A percentile compares a stretch with the other conserved stretches of the same genome.
These are phyloP conservation scores for Penicillium sp. DNA, from an alignment of 2,329 filamentous ascomycete genomes.

Conservation along the genomic window DNA sequence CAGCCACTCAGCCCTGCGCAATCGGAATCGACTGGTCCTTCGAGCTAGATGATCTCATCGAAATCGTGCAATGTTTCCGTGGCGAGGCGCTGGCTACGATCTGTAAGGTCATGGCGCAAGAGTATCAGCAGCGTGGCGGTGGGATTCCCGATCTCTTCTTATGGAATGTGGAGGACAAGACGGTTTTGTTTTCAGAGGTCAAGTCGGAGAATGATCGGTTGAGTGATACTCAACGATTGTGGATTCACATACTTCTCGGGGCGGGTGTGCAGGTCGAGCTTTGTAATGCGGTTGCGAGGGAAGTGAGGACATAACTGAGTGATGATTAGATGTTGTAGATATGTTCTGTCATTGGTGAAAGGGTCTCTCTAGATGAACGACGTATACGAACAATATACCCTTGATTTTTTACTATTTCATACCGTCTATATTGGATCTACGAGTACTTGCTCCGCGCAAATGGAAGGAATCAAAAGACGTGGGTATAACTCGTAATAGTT, in stretches of 20 bases:
- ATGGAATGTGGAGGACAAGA: constrained; percentile 66
- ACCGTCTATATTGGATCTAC: neutral
- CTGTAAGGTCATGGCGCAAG: constrained; percentile 93
- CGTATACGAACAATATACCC: constrained; percentile 7
- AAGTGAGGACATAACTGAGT: constrained; percentile 46
- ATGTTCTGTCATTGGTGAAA: neutral
- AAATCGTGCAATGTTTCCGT: constrained; percentile 77
- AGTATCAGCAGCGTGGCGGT: constrained; percentile 82
- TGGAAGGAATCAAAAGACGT: constrained; percentile 10
- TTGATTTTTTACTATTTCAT: neutral
- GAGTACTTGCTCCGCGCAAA: constrained; percentile 6
- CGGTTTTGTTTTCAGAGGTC: constrained; percentile 78
- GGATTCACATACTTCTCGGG: constrained; percentile 89
- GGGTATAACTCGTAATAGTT: constrained; percentile 32
- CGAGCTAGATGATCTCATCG: constrained; percentile 73
- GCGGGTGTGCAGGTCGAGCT: constrained; percentile 86
- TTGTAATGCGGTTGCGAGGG: constrained; percentile 65
- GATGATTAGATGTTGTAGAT: neutral
- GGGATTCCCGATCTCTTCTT: constrained; percentile 92
- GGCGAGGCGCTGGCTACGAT: constrained; percentile 79
- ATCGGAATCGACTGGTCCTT: constrained; percentile 92
- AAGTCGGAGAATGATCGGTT: constrained; percentile 88
- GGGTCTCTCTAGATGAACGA: neutral
- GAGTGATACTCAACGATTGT: constrained; percentile 93
- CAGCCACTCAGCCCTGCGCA: constrained; percentile 76